Conservation (phyloP, 1,284 basidiomycete genomes). For the Bondarzewia mesenterica region DNA sequence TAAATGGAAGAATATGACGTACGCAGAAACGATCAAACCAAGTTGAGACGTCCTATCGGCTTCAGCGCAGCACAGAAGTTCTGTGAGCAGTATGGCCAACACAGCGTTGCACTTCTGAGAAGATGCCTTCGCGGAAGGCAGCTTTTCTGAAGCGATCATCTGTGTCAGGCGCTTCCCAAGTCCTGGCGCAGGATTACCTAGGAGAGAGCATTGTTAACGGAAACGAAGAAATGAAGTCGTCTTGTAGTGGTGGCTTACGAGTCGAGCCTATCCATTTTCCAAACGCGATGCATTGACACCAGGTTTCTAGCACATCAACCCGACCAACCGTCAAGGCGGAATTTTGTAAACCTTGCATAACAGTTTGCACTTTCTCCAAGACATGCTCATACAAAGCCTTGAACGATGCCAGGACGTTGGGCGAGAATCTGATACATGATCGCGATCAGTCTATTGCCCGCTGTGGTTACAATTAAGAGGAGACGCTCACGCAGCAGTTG, state of each 20-base stretch:
- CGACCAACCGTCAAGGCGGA: background rate
- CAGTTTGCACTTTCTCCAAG: background rate
- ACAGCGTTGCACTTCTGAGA: conserved; percentile 13
- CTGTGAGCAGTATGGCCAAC: conserved; percentile 34
- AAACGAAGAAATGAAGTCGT: background rate
- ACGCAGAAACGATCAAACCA: conserved; percentile 29
- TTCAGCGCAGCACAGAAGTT: conserved; percentile 24
- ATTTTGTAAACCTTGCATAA: background rate
- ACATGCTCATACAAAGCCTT: background rate
- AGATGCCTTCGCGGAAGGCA: background rate
- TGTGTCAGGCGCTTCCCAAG: conserved; percentile 12
- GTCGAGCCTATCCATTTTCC: conserved; percentile 3
- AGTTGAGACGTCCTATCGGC: conserved; percentile 25
- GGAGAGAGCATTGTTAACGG: background rate
- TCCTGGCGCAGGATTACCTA: background rate
- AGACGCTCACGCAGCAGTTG: background rate
- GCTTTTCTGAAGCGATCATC: conserved; percentile 11
- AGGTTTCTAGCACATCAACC: background rate
- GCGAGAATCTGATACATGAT: background rate
- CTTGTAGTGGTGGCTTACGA: conserved; percentile 2
- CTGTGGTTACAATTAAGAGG: background rate
- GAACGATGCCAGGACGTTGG: background rate
- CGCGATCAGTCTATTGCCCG: too few species aligned
- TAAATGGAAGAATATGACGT: conserved; percentile 15
- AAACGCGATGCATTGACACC: conserved; percentile 7